Percentiles rank a stretch among this genome's conserved stretches.
These are phyloP conservation scores for Rachicladosporium sp. DNA, from an alignment of 2,329 filamentous ascomycete genomes.

Conservation along the genomic window DNA sequence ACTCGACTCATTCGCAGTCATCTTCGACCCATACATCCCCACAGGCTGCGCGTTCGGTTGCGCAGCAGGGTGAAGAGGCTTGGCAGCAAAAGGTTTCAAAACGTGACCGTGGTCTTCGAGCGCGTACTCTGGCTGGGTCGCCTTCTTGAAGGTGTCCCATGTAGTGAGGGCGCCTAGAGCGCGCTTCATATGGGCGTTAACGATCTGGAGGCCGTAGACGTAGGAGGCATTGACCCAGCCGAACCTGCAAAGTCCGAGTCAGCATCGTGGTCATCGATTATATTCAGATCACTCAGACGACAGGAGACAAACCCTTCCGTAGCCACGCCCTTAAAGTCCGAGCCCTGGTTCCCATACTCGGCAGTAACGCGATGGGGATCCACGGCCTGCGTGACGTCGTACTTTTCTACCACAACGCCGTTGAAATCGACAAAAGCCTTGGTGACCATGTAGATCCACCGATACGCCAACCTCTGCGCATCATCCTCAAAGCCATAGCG, in stretches of 20 bases:
- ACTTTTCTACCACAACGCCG: slow-evolving; percentile 96
- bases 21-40: slow-evolving; percentile 1
- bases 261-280: no score
- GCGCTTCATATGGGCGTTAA: slow-evolving; percentile 79
- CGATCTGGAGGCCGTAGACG: slow-evolving; percentile 79
- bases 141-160: slow-evolving; percentile 70
- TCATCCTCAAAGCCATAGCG: slow-evolving; percentile 88
- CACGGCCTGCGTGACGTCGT: slow-evolving; percentile 81
- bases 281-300: no score
- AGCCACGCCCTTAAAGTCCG: slow-evolving; percentile 89
- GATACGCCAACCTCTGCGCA: slow-evolving; percentile 79
- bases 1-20: background rate
- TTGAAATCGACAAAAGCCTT: slow-evolving; percentile 98
- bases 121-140: slow-evolving; percentile 14
- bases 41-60: slow-evolving; percentile 1
- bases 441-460: slow-evolving; percentile 97
- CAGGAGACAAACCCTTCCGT: slow-evolving; percentile 93
- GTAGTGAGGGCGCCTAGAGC: slow-evolving; percentile 79
- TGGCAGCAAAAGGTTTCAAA: background rate
- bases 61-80: slow-evolving; percentile 1
- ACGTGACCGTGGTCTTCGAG: background rate
- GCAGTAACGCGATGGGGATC: slow-evolving; percentile 91
- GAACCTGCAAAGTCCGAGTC: slow-evolving; percentile 47
- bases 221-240: slow-evolving; percentile 99
- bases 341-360: slow-evolving; percentile 94